A percentile compares a stretch with the other conserved stretches of the same genome.
Evolutionary conservation across 805 yeast genomes (phyloP).

Genomic region (Hanseniaspora meyeri): DNA sequence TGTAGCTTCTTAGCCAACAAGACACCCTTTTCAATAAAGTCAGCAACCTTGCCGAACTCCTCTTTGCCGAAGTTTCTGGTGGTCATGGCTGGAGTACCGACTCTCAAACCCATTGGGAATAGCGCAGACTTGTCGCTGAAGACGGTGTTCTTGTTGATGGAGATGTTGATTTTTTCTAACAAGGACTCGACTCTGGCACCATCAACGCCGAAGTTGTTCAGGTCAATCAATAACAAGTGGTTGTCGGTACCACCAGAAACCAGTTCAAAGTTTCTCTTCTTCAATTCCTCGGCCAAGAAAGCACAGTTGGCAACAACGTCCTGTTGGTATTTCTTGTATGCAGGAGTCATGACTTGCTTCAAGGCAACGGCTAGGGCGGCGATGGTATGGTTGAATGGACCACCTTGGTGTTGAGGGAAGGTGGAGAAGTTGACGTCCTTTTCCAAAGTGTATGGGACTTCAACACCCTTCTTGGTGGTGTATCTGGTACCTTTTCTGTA

Average conservation of each 20-base stretch:
- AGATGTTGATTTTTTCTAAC: slow-evolving; percentile 80
- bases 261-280: slow-evolving; percentile 50
- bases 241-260: slow-evolving; percentile 93
- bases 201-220: slow-evolving; percentile 65
- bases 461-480: slow-evolving; percentile 72
- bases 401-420: slow-evolving; percentile 99
- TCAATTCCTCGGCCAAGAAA: slow-evolving; percentile 58
- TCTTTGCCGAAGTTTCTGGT: slow-evolving; percentile 76
- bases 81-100: slow-evolving; percentile 98
- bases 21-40: slow-evolving; percentile 68
- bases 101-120: slow-evolving; percentile 90
- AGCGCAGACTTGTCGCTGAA: slow-evolving; percentile 95
- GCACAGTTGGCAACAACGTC: slow-evolving; percentile 73
- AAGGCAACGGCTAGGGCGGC: slow-evolving; percentile 91
- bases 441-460: slow-evolving; percentile 75
- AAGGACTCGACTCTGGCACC: slow-evolving; percentile 94
- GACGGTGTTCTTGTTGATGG: slow-evolving; percentile 89
- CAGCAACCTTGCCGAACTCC: slow-evolving; percentile 73
- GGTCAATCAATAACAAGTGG: slow-evolving; percentile 75
- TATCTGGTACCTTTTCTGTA: slow-evolving; percentile 88
- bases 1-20: slow-evolving; percentile 52
- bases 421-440: slow-evolving; percentile 88
- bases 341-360: slow-evolving; percentile 82
- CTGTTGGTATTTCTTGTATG: slow-evolving; percentile 74
- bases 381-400: slow-evolving; percentile 97